Base-by-base conservation (phyloP, 2,329 filamentous ascomycete species). In the Balansia obtecta region DNA sequence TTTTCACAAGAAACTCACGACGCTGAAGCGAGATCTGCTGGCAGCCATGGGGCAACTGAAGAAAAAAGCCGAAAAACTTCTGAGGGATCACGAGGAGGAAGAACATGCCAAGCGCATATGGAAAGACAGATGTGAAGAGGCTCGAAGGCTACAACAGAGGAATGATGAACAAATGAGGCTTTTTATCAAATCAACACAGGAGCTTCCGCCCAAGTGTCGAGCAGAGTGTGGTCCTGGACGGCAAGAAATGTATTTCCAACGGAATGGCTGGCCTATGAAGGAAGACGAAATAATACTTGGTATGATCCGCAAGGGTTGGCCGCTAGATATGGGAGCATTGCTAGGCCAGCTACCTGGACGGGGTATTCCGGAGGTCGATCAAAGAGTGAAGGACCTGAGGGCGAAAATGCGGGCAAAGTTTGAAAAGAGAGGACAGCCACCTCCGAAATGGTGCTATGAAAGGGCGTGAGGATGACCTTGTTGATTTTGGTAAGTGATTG, bases 261-360 rank as follows among this genome's bases (percentile, higher is more conserved):
- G 52, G 41, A 45, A 62, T 27, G 59, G 59, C 9, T 64, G 62
- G 61, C 34, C 54, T 30, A 48, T 53, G 39, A 52, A 52, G 51
- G 62, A 64, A 49, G 62, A 64, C 50, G 55, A 62, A 1, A 46
- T 32, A n/a, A 53, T 64, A 15, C 50, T 64, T 10, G 51, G 46
- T 22, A 42, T 53, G 50, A 58, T 64, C 20, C 56, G 60, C 16
- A 57, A 53, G 18, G 49, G 52, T 1, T 46, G 46, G 15, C 46
- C 53, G 33, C 58, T 55, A 1, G 49, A 57, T 15, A 46, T 54
- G 2, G 20, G 46, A 2, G 50, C 50, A 18, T 43, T 63, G 33
- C 32, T 16, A 7, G 32, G 41, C 20, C 22, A 54, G 18, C 44
- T 62, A n/a, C 55, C 57, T 6, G 22, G 38, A 2, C 55, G 62